Evolutionary conservation across 2,329 filamentous ascomycete species (phyloP), one percentile per base, ranked within the genome.

Genomic region (Tolypocladium capitatum): DNA sequence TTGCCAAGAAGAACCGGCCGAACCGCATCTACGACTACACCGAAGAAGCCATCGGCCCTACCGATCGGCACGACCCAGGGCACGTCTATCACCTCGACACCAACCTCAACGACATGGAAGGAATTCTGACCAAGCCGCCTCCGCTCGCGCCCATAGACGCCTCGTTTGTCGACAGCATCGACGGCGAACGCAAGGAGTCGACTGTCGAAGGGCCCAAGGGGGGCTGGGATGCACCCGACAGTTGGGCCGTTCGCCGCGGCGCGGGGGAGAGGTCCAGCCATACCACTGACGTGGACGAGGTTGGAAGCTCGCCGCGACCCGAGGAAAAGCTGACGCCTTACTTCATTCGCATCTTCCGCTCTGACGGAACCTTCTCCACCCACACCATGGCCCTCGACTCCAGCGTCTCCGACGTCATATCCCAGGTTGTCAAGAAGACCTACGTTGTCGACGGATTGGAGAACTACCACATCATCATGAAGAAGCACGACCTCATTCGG

Each of bases 401-500:
- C 4, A 90, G 84, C 0, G 91, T 94, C 18, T 75, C 79, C 18
- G 91, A 98, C 49, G 83, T 97, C 41, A 83, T 97, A 53, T 76
- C 81, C n/a, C 86, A 92, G 62, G 78, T 98, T 53, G 84, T 91
- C 49, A 94, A 92, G 69, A 97, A 97, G 69, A 94, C 91, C 3
- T 92, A 92, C 56, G 75, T 95, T 33, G 85, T 89, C 49, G 91
- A 96, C 56, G 86, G 88, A 53, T 69, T 94, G 49, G 86, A 92
- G 58, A 95, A 95, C 56, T 98, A 95, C 63, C 87, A 96, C 62
- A 94, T 98, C 51, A 84, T 97, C 36, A 79, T 98, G 72, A 87
- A 85, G 57, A 96, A 94, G 67, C 90, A 96, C 62, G 88, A 94
- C 56, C 76, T 94, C 21, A 84, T 88, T 18, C 80, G 90, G 42